Conservation (phyloP, 176 grass and related monocot species). For the Otatea glauca region DNA sequence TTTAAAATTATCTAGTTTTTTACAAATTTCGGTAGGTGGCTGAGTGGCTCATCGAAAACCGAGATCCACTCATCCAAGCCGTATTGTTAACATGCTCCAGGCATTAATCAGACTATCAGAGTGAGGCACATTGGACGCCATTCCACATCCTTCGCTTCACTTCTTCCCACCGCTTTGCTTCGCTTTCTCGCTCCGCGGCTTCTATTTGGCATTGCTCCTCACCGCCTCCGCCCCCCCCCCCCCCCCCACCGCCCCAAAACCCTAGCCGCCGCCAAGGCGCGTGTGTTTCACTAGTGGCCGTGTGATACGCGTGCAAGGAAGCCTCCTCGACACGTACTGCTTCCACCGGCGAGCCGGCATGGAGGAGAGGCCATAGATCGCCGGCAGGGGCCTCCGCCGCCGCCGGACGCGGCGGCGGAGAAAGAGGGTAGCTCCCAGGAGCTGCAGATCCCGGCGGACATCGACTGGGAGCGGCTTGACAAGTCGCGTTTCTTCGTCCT, state of each 20-base stretch:
- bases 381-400: conserved; percentile 45
- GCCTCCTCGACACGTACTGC: background rate
- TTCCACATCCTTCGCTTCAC: conserved; percentile 36
- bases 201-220: background rate
- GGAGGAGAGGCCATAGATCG: conserved; percentile 67
- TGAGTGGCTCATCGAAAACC: too few species aligned
- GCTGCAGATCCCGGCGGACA: conserved; percentile 49
- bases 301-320: background rate
- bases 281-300: background rate
- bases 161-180: conserved; percentile 31
- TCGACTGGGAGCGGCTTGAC: conserved; percentile 58
- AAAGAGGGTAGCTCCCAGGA: conserved; percentile 32
- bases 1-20: too few species aligned
- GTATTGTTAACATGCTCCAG: background rate
- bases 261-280: conserved; percentile 45
- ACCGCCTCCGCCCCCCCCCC: too few species aligned
- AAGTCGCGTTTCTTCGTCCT: conserved; percentile 63
- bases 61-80: too few species aligned
- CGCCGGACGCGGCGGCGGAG: conserved; percentile 50
- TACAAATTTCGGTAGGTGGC: too few species aligned
- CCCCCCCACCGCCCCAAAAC: conserved; percentile 31
- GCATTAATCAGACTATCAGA: background rate
- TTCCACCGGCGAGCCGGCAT: conserved; percentile 21
- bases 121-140: conserved; percentile 23
- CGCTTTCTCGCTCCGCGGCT: too few species aligned